Evolutionary conservation across 148 eudicot species (phyloP).

Genomic region (Vaccinium vitisidaea): DNA sequence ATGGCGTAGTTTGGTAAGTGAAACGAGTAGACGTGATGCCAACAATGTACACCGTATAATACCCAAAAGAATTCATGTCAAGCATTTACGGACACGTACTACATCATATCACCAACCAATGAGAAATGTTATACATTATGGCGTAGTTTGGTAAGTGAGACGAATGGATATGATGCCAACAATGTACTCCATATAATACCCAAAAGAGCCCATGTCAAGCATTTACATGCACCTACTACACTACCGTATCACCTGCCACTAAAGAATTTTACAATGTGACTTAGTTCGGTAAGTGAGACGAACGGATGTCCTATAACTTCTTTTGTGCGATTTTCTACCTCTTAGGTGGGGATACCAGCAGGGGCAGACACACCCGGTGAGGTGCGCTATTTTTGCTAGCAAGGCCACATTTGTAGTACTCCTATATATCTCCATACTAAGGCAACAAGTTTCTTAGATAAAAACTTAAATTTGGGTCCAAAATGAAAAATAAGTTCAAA

Average conservation of each 20-base stretch:
- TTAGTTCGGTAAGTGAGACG: background rate
- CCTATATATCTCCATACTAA: background rate
- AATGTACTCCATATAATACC: too few species aligned
- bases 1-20: background rate
- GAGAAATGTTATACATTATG: too few species aligned
- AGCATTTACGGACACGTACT: too few species aligned
- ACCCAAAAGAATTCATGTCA: background rate
- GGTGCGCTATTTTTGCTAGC: background rate
- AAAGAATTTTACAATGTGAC: background rate
- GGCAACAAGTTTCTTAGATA: background rate
- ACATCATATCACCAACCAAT: too few species aligned
- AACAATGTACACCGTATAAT: background rate
- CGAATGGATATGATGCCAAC: too few species aligned
- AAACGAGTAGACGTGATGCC: background rate
- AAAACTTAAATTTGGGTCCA: background rate
- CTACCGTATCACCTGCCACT: background rate
- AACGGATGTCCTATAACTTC: background rate
- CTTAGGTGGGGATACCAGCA: background rate
- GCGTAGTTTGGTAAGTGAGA: too few species aligned
- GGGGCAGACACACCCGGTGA: background rate
- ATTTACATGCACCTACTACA: background rate
- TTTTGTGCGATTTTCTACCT: background rate
- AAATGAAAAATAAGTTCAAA: background rate
- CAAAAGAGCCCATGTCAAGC: background rate
- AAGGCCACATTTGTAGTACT: background rate